These are phyloP conservation scores for Kluyveromyces sp. DNA, from an alignment of 1,139 yeast genomes.

Conservation along the genomic window DNA sequence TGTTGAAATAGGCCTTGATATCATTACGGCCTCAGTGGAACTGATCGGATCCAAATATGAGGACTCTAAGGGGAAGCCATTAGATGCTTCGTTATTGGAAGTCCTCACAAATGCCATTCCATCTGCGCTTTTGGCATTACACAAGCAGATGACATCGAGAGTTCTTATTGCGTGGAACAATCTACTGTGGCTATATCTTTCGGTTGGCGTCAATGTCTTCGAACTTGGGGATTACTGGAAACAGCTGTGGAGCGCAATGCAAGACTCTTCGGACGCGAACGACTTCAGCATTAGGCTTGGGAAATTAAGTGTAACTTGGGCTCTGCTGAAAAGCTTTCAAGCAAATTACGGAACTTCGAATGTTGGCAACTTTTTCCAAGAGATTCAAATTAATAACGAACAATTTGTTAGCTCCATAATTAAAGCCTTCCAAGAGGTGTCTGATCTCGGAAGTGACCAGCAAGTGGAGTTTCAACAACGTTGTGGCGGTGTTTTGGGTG, in stretches of 20 bases:
- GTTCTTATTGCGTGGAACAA: constrained; percentile 66
- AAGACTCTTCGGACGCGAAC: constrained; percentile 21
- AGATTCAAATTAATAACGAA: constrained; percentile 20
- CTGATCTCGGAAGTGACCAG: constrained; percentile 15
- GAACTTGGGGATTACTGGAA: constrained; percentile 23
- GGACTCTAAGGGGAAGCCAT: constrained; percentile 16
- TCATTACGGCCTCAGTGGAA: constrained; percentile 71
- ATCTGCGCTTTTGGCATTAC: constrained; percentile 36
- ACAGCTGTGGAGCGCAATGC: constrained; percentile 37
- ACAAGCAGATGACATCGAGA: constrained; percentile 43
- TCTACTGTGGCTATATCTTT: constrained; percentile 44
- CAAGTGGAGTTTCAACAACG: constrained; percentile 23
- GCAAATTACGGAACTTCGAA: constrained; percentile 10
- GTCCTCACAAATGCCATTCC: constrained; percentile 37
- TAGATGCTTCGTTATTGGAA: constrained; percentile 26
- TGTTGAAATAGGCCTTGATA: constrained; percentile 64
- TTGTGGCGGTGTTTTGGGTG: constrained; percentile 46
- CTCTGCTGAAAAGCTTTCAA: constrained; percentile 39
- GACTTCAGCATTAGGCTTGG: constrained; percentile 40
- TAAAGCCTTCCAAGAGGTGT: constrained; percentile 19
- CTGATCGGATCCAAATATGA: constrained; percentile 35
- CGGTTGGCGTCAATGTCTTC: constrained; percentile 20
- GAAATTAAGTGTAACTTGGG: constrained; percentile 57
- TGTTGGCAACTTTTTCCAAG: constrained; percentile 14
- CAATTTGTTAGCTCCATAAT: constrained; percentile 21